phyloP scores from a whole-genome alignment of 2,329 filamentous ascomycete species.

The Colletotrichum kahawae region DNA sequence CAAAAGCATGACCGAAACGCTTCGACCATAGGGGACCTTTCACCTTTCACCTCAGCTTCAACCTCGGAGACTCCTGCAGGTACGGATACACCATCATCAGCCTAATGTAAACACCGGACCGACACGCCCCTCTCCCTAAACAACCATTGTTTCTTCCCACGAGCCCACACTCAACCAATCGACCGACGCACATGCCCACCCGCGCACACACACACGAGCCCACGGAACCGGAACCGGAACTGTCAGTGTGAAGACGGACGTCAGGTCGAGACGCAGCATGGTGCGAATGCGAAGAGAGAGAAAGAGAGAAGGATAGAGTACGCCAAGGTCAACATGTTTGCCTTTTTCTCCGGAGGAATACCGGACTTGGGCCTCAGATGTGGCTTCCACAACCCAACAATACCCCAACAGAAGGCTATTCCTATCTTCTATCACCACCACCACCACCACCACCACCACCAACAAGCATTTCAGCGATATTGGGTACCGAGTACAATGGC shows the following conservation, averaged over 20 bases:
- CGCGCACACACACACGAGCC: conserved; percentile 1
- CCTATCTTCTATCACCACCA: background rate
- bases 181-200: background rate
- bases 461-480: background rate
- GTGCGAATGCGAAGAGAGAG: conserved; percentile 7
- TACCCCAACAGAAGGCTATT: conserved; percentile 8
- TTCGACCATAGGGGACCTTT: conserved; percentile 19
- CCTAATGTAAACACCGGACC: conserved; percentile 17
- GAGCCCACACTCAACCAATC: background rate
- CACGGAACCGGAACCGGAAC: conserved; percentile 1
- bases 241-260: conserved; percentile 1
- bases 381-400: background rate
- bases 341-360: background rate
- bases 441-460: background rate
- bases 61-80: conserved; percentile 20
- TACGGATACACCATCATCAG: conserved; percentile 12
- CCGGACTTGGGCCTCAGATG: background rate
- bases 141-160: conserved; percentile 4
- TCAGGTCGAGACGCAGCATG: background rate
- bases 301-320: background rate
- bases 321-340: background rate
- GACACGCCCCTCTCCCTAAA: conserved; percentile 4
- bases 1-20: conserved; percentile 3
- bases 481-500: background rate
- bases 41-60: conserved; percentile 21